phyloP scores from a whole-genome alignment of 495 filamentous ascomycete genomes.

The Parachaetomium inaequale region DNA sequence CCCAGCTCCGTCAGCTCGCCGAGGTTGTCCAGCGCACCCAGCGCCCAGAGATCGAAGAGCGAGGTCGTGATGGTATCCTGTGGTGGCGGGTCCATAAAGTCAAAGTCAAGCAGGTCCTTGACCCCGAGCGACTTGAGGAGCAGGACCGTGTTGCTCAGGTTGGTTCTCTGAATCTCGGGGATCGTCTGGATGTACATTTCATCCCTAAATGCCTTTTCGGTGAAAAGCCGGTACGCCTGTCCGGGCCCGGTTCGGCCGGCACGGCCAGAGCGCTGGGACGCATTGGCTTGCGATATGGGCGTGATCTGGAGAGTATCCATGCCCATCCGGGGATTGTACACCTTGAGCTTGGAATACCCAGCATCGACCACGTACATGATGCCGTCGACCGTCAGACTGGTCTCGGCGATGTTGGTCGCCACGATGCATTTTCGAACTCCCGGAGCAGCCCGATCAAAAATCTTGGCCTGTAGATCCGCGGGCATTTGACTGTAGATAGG shows the following conservation, averaged over 20 bases:
- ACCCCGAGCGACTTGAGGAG: constrained; percentile 93
- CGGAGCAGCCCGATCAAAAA: constrained; percentile 86
- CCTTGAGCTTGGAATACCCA: constrained; percentile 95
- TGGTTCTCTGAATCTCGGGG: constrained; percentile 96
- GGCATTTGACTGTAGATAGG: constrained; percentile 99
- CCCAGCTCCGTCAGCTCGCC: constrained; percentile 87
- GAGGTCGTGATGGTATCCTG: constrained; percentile 98
- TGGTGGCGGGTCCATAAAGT: constrained; percentile 98
- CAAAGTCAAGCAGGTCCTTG: constrained; percentile 91
- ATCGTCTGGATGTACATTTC: constrained; percentile 98
- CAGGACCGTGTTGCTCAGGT: constrained; percentile 89
- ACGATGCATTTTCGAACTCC: constrained; percentile 97
- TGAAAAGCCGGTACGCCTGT: constrained; percentile 92
- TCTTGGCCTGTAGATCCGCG: constrained; percentile 94
- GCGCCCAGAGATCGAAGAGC: constrained; percentile 95
- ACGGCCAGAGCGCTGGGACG: constrained; percentile 86
- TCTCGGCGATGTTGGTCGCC: constrained; percentile 98
- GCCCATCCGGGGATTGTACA: constrained; percentile 97
- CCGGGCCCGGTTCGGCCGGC: constrained; percentile 94
- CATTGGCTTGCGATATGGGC: constrained; percentile 95
- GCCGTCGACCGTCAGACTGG: constrained; percentile 94
- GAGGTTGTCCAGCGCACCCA: constrained; percentile 90
- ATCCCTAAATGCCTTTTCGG: constrained; percentile 90
- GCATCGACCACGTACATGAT: constrained; percentile 99
- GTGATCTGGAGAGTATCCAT: constrained; percentile 99